Percentiles rank a stretch among this genome's conserved stretches.
phyloP scores from a whole-genome alignment of 1,284 basidiomycete species.

The Cutaneotrichosporon spelunceum region DNA sequence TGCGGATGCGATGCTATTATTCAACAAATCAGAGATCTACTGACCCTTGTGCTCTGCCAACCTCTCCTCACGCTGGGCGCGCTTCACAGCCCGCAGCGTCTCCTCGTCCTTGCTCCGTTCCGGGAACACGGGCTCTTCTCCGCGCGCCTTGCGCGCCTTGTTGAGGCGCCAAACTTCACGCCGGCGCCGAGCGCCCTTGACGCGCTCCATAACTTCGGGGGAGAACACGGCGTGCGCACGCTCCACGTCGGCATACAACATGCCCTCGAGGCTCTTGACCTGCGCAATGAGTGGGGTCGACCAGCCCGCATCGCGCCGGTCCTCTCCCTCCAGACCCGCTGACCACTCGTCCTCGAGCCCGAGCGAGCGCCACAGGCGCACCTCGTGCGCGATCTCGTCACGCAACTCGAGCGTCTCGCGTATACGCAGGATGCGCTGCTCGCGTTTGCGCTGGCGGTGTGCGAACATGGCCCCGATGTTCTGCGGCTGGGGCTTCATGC shows the following conservation, averaged over 20 bases:
- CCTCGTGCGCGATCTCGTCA: slow-evolving; percentile 59
- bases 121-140: background rate
- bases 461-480: slow-evolving; percentile 66
- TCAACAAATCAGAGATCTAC: background rate
- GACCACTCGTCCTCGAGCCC: background rate
- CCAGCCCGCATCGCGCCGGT: background rate
- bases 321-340: background rate
- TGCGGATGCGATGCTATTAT: background rate
- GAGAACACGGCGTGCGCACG: slow-evolving; percentile 1
- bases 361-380: slow-evolving; percentile 48
- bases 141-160: background rate
- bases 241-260: background rate
- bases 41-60: background rate
- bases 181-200: background rate
- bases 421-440: slow-evolving; percentile 27
- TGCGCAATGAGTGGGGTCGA: background rate
- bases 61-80: background rate
- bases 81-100: background rate
- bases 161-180: slow-evolving; percentile 1
- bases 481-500: slow-evolving; percentile 70
- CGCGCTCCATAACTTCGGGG: slow-evolving; percentile 1
- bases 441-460: slow-evolving; percentile 56
- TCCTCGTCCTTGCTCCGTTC: background rate
- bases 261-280: background rate
- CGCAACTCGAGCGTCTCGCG: slow-evolving; percentile 46